Evolutionary conservation across 208 protist genomes (phyloP), one percentile per base, ranked within the genome.

Genomic region (Phytomonas francai): DNA sequence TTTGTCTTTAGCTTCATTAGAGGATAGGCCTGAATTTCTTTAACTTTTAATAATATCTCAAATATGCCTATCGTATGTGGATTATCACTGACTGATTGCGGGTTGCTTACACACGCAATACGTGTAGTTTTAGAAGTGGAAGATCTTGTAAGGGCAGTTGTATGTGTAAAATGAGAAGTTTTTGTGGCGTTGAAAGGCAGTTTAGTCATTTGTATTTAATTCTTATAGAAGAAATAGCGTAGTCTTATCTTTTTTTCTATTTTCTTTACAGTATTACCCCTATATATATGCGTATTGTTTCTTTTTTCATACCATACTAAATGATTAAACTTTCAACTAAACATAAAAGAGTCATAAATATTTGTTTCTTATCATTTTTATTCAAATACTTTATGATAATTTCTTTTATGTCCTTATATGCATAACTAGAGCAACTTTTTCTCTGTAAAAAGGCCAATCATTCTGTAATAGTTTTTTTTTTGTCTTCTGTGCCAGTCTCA

Each of bases 201-300:
- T 11, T 11, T 34, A 33, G 3, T 12, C 7, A 12, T 12, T 60
- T 12, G 29, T 34, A 11, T 60, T 9, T 9, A 60, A 30, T 60
- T 60, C 9, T 34, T 9, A 30, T 34, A 33, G 3, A 60, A 12
- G 9, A 60, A 60, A 34, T 57, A 11, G 28, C 30, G 7, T 34
- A 4, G 11, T 9, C 9, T 60, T 60, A 60, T 60, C 57, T 9
- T 30, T 60, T 12, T 60, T 9, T 60, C 30, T 12, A 3, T 60
- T 60, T 60, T 30, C 3, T 60, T 60, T 60, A 3, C 9, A 11
- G 30, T 11, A 12, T 12, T 30, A 60, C 11, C 3, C 30, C 9
- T 60, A 12, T 60, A 60, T 60, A 34, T 27, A 7, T 42, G 14
- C 16, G 29, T 56, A n/a, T 61, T 22, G 32, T 70, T 34, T 59